Percentiles rank a stretch among this genome's conserved stretches.
phyloP scores from a whole-genome alignment of 345 rosid genomes.

The Physaria fendleri region DNA sequence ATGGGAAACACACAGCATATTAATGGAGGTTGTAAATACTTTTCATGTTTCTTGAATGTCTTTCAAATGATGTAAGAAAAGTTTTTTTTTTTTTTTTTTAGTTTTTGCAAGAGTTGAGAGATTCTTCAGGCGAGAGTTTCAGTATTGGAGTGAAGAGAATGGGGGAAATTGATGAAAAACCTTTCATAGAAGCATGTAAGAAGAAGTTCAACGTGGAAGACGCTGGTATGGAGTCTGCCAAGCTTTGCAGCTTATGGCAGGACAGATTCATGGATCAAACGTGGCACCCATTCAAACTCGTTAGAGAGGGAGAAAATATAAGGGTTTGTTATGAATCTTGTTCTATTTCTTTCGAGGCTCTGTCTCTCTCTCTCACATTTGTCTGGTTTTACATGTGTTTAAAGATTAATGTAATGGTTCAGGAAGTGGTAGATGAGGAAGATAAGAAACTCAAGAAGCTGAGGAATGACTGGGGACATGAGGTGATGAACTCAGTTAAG shows the following conservation, averaged over 20 bases:
- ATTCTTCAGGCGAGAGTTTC: too few species aligned
- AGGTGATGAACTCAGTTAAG: slow-evolving; percentile 40
- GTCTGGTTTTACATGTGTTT: neutral
- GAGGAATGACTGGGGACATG: slow-evolving; percentile 62
- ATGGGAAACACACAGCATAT: slow-evolving; percentile 22
- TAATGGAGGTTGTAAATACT: slow-evolving; percentile 25
- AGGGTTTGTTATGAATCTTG: slow-evolving; percentile 14
- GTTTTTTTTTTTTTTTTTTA: too few species aligned
- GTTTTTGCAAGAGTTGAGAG: too few species aligned
- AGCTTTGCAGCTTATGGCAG: slow-evolving; percentile 71
- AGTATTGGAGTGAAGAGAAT: too few species aligned
- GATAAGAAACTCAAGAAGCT: slow-evolving; percentile 51
- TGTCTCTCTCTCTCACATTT: too few species aligned
- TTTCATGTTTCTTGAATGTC: slow-evolving; percentile 1
- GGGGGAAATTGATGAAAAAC: too few species aligned
- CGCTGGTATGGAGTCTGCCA: slow-evolving; percentile 39
- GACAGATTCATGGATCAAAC: slow-evolving; percentile 39
- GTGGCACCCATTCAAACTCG: slow-evolving; percentile 64
- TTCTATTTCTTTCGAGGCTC: neutral
- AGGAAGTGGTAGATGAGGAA: slow-evolving; percentile 60
- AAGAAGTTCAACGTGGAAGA: slow-evolving; percentile 37
- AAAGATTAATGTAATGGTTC: slow-evolving; percentile 16
- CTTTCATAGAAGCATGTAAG: too few species aligned
- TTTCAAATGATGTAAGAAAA: too few species aligned
- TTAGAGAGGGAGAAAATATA: slow-evolving; percentile 27